A percentile compares a stretch with the other conserved stretches of the same genome.
phyloP scores from a whole-genome alignment of 2,329 filamentous ascomycete species.

The Neopestalotiopsis clavispora region DNA sequence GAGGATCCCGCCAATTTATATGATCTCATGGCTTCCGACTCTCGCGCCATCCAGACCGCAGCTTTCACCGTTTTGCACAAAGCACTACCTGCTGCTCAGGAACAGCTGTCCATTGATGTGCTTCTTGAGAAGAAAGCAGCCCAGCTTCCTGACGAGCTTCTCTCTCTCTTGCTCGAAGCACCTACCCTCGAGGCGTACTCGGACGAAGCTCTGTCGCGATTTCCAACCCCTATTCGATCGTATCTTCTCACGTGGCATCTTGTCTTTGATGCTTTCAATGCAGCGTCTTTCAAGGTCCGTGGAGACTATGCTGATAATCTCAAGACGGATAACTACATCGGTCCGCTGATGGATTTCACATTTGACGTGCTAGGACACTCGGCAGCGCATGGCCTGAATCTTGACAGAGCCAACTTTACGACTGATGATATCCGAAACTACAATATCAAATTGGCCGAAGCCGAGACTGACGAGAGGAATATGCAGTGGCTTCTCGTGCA shows the following conservation, averaged over 20 bases:
- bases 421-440: conserved; percentile 60
- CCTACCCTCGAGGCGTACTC: conserved; percentile 72
- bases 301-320: conserved; percentile 80
- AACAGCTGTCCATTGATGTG: conserved; percentile 80
- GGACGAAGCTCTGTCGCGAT: conserved; percentile 68
- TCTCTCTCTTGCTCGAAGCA: conserved; percentile 81
- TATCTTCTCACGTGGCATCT: conserved; percentile 91
- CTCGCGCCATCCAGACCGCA: conserved; percentile 75
- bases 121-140: conserved; percentile 74
- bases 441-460: conserved; percentile 55
- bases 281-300: conserved; percentile 81
- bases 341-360: conserved; percentile 74
- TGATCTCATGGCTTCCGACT: conserved; percentile 76
- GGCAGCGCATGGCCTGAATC: conserved; percentile 72
- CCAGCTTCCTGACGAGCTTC: conserved; percentile 79
- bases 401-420: conserved; percentile 70
- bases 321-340: conserved; percentile 73
- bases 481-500: conserved; percentile 85
- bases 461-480: conserved; percentile 71
- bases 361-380: conserved; percentile 87
- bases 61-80: conserved; percentile 82
- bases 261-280: conserved; percentile 83
- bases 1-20: conserved; percentile 73
- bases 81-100: conserved; percentile 78
- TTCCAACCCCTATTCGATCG: conserved; percentile 72